Percentiles rank a stretch among this genome's conserved stretches.
These are phyloP conservation scores for Aspergillus ostianus DNA, from an alignment of 495 filamentous ascomycete genomes.

Conservation along the genomic window DNA sequence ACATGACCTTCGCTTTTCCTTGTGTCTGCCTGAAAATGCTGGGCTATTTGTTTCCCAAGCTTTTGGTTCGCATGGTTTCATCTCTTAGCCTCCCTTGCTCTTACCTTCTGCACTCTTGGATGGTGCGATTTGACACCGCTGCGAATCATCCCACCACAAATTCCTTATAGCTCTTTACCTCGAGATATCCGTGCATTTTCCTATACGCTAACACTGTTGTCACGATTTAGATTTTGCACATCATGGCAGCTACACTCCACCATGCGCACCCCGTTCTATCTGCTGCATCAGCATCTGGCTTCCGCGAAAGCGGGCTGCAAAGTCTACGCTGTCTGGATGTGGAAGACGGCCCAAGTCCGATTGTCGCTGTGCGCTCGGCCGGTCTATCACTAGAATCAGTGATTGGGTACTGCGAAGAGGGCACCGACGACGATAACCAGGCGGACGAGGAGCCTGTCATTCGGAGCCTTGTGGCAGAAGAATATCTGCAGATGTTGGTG, in stretches of 20 bases:
- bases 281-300: conserved; percentile 76
- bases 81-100: not conserved
- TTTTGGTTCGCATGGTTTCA: no score
- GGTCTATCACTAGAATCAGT: conserved; percentile 78
- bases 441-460: conserved; percentile 35
- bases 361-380: conserved; percentile 79
- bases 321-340: conserved; percentile 40
- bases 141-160: no score
- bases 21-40: conserved; percentile 2
- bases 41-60: not conserved
- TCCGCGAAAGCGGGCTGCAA: conserved; percentile 80
- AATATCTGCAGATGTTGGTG: conserved; percentile 62
- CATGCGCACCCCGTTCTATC: conserved; percentile 70
- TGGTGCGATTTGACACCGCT: no score
- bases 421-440: conserved; percentile 34
- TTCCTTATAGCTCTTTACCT: not conserved
- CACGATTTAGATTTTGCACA: conserved; percentile 72
- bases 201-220: not conserved
- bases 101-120: no score
- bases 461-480: conserved; percentile 47
- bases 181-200: not conserved
- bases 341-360: conserved; percentile 50
- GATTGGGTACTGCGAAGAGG: conserved; percentile 56
- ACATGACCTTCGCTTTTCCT: conserved; percentile 8
- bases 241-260: conserved; percentile 68